Evolutionary conservation across 345 rosid genomes (phyloP).

Genomic region (Eutrema yunnanense): DNA sequence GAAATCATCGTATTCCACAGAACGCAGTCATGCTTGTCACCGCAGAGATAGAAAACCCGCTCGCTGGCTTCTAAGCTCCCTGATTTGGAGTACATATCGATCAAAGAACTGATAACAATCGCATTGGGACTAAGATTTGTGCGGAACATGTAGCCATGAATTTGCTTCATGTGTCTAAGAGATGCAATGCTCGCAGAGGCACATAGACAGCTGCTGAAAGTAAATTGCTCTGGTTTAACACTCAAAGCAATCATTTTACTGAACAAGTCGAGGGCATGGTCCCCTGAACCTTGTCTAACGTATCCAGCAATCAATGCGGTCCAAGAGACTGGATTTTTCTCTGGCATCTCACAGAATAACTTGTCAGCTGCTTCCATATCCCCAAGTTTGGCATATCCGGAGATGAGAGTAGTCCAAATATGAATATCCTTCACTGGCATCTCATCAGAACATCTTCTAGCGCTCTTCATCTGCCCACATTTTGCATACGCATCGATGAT

Average conservation of each 20-base stretch:
- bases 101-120: conserved; percentile 65
- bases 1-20: conserved; percentile 87
- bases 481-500: conserved; percentile 62
- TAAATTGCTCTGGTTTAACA: conserved; percentile 61
- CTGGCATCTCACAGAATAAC: conserved; percentile 59
- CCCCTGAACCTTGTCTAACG: conserved; percentile 51
- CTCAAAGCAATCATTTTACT: conserved; percentile 43
- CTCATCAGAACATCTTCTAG: conserved; percentile 57
- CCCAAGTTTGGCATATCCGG: conserved; percentile 60
- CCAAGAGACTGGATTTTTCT: conserved; percentile 61
- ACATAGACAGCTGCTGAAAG: conserved; percentile 73
- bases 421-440: conserved; percentile 53
- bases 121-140: conserved; percentile 45
- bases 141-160: conserved; percentile 55
- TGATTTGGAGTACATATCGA: conserved; percentile 85
- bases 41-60: conserved; percentile 40
- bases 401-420: conserved; percentile 70
- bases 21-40: conserved; percentile 45
- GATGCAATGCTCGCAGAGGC: conserved; percentile 69
- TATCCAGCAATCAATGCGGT: conserved; percentile 75
- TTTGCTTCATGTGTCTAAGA: conserved; percentile 61
- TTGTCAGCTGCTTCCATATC: conserved; percentile 54
- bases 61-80: conserved; percentile 44
- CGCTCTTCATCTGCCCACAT: conserved; percentile 53
- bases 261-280: conserved; percentile 44